These are phyloP conservation scores for Sphagnum tenellum DNA, from an alignment of 225 moss, liverwort and hornwort genomes.

Conservation along the genomic window DNA sequence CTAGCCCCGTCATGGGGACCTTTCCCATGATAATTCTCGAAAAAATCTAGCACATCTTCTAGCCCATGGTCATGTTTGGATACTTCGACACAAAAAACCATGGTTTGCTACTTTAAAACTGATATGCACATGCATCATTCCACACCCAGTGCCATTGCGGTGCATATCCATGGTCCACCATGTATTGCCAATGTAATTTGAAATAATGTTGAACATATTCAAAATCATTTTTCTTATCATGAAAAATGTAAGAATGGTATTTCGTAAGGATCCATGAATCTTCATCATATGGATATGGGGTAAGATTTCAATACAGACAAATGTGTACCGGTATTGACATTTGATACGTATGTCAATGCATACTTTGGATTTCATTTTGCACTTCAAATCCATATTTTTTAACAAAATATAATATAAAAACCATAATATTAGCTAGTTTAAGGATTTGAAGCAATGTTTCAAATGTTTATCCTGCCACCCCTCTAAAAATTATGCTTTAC, in stretches of 20 bases:
- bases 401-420: not conserved
- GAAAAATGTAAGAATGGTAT: not conserved
- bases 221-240: not conserved
- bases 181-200: not conserved
- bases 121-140: not conserved
- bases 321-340: not conserved
- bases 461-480: slow-evolving; percentile 1
- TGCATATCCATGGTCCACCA: not conserved
- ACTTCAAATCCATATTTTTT: not conserved
- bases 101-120: not conserved
- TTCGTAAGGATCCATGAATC: not conserved
- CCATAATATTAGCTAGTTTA: no score
- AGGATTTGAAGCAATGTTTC: not conserved
- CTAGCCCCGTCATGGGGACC: not conserved
- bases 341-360: slow-evolving; percentile 1
- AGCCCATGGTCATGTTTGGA: not conserved
- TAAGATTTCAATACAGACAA: no score
- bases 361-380: not conserved
- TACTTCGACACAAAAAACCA: not conserved
- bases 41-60: not conserved
- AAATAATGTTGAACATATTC: not conserved
- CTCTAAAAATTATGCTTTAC: not conserved
- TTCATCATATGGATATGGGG: not conserved
- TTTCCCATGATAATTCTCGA: not conserved
- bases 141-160: no score